Conservation (phyloP, 2,329 filamentous ascomycete species). For the Tolypocladium tropicale region DNA sequence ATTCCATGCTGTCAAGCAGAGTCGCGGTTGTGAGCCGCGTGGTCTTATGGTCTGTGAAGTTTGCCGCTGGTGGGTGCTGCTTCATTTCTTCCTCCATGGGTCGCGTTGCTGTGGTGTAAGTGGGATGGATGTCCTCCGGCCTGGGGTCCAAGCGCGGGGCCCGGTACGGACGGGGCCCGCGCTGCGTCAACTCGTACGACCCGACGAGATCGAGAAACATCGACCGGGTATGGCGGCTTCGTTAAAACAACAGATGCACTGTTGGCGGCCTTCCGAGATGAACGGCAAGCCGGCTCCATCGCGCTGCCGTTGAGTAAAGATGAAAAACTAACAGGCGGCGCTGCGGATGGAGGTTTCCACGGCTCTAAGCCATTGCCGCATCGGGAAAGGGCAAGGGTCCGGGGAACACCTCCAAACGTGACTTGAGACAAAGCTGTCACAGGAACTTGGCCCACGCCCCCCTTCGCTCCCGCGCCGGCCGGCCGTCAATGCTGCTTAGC, state of each 20-base stretch:
- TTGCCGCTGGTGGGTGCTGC: neutral
- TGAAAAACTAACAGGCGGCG: neutral
- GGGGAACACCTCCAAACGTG: neutral
- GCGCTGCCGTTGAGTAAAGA: neutral
- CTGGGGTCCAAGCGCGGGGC: neutral
- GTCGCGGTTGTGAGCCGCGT: neutral
- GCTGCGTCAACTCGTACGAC: neutral
- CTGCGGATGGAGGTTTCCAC: neutral
- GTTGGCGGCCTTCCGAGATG: neutral
- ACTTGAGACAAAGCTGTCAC: conserved; percentile 22
- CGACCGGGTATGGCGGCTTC: neutral
- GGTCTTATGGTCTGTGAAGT: neutral
- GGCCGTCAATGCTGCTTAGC: neutral
- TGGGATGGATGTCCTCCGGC: neutral
- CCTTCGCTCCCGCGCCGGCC: neutral
- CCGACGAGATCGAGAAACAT: neutral
- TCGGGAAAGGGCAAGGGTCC: neutral
- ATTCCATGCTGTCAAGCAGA: neutral
- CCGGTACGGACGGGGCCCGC: too few relatives aligned
- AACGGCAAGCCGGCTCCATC: neutral
- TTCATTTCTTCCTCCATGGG: neutral
- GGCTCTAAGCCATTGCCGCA: neutral
- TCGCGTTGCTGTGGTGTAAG: neutral
- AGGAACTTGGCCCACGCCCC: conserved; percentile 7
- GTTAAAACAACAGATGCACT: neutral